These are phyloP conservation scores for Trametes cinnabarina DNA, from an alignment of 768 basidiomycete genomes.

Conservation along the genomic window DNA sequence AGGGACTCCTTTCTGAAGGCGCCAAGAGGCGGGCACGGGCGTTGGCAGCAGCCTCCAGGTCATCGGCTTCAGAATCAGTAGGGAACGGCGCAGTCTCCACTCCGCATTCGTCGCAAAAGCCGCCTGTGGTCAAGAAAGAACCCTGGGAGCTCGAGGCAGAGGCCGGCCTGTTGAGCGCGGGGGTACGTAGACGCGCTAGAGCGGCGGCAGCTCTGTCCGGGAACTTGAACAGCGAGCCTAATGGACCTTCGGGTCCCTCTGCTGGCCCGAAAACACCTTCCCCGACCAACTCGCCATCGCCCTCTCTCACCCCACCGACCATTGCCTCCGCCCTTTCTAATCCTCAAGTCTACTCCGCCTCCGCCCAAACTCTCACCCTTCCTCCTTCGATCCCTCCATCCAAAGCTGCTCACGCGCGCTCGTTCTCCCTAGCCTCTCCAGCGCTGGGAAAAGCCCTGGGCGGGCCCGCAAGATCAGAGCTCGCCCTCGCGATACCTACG, in stretches of 20 bases:
- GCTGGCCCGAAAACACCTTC: background rate
- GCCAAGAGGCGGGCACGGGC: conserved; percentile 65
- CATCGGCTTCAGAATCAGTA: conserved; percentile 18
- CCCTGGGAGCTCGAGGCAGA: conserved; percentile 33
- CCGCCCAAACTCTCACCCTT: conserved; percentile 59
- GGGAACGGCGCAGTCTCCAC: background rate
- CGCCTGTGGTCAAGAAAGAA: conserved; percentile 20
- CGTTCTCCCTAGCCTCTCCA: conserved; percentile 53
- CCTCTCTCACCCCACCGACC: conserved; percentile 22
- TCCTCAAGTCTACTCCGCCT: conserved; percentile 58
- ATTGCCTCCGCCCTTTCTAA: conserved; percentile 43
- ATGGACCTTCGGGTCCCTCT: background rate
- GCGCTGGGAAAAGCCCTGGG: conserved; percentile 15
- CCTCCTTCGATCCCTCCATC: conserved; percentile 58
- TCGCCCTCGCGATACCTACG: conserved; percentile 52
- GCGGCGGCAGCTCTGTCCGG: conserved; percentile 14
- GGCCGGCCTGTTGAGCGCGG: conserved; percentile 27
- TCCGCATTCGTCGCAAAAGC: conserved; percentile 6
- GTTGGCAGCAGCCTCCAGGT: conserved; percentile 33
- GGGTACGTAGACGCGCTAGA: conserved; percentile 23
- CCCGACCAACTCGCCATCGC: background rate
- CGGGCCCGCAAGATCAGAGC: conserved; percentile 15
- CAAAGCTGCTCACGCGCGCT: conserved; percentile 53
- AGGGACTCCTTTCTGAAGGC: conserved; percentile 72
- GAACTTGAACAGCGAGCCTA: background rate